Evolutionary conservation across 768 basidiomycete genomes (phyloP), one percentile per base, ranked within the genome.

Genomic region (Neoboletus subvelutipes): DNA sequence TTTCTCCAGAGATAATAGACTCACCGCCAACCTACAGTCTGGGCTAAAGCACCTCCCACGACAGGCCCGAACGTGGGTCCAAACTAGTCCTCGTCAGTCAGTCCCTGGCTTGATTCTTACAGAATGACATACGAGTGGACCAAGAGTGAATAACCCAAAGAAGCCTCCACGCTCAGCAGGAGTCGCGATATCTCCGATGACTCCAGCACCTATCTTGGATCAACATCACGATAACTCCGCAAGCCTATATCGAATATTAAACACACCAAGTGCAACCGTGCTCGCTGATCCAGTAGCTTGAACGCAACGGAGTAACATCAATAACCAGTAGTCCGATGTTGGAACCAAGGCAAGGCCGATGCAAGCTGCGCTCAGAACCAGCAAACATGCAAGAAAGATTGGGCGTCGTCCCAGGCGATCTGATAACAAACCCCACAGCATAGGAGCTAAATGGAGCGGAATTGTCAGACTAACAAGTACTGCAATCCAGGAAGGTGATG

Each of bases 211-310:
- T 84, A 60, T 39, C 28, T 39, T 29, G 15, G 22, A 12, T 66
- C 15, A 57, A 50, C 37, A 22, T 20, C n/a, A 40, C 4, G 45
- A 39, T 31, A 34, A 6, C 43, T 56, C 5, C 17, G 8, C 17
- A 29, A 8, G 39, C 6, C 5, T 29, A 39, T 15, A 29, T 12
- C 33, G 20, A 26, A 36, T 11, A 29, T 18, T 13, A 20, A 34
- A 64, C 67, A 42, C 67, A 82, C 89, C 88, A 22, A 92, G 75
- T 0, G 89, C 89, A 58, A 91, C 78, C 0, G 88, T 90, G 55
- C 89, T 89, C 0, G 90, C 88, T 3, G 86, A 90, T 1, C 92
- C 91, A 3, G 85, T 79, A 2, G 88, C 85, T 75, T 94, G 92
- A 3, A 93, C 37, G 57, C 87, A 90, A 24, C 92, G 82, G n/a